These are phyloP conservation scores for Camellia japonica DNA, from an alignment of 148 eudicot genomes.

Conservation along the genomic window DNA sequence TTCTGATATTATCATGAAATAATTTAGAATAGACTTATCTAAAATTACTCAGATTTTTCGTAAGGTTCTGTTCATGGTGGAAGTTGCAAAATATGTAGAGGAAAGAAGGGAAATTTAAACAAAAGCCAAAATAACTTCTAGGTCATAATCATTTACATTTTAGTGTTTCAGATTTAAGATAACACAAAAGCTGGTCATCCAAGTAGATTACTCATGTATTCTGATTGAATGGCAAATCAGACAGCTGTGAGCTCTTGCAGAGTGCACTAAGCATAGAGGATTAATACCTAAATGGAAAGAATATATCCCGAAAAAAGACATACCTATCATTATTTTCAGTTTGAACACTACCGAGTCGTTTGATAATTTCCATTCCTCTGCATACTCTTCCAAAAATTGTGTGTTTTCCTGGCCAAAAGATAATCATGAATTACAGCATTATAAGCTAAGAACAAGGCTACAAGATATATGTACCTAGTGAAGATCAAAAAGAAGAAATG, in stretches of 20 bases:
- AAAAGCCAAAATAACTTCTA: neutral
- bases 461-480: neutral
- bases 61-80: neutral
- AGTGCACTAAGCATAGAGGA: neutral
- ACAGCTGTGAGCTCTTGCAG: neutral
- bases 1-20: neutral
- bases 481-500: conserved; percentile 1
- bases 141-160: neutral
- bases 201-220: neutral
- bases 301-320: conserved; percentile 6
- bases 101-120: neutral
- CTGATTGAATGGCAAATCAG: neutral
- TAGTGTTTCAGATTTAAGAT: neutral
- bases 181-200: conserved; percentile 5
- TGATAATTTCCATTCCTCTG: conserved; percentile 87
- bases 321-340: conserved; percentile 94
- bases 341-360: conserved; percentile 95
- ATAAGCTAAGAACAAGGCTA: neutral
- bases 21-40: neutral
- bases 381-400: conserved; percentile 98
- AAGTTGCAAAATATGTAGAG: neutral
- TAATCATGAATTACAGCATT: neutral
- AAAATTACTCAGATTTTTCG: neutral
- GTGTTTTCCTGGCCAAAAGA: conserved; percentile 64
- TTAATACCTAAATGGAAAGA: neutral